Evolutionary conservation across 805 yeast genomes (phyloP).

Genomic region (Zygosaccharomyces bailii): DNA sequence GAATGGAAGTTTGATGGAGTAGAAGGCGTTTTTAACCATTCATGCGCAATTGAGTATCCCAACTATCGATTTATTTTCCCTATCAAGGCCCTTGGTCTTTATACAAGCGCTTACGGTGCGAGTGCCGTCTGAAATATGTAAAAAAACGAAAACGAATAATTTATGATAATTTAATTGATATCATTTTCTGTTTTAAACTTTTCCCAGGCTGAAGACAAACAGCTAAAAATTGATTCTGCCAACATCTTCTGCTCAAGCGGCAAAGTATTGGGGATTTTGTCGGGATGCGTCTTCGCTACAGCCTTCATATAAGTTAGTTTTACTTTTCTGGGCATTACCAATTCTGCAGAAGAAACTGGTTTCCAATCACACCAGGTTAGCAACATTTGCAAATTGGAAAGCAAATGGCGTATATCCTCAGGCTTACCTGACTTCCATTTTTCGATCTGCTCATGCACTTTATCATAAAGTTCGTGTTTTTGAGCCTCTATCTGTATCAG

Average conservation of each 20-base stretch:
- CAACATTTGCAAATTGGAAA: slow-evolving; percentile 64
- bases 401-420: slow-evolving; percentile 72
- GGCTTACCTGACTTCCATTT: slow-evolving; percentile 75
- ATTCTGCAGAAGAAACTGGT: slow-evolving; percentile 61
- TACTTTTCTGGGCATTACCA: slow-evolving; percentile 86
- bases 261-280: slow-evolving; percentile 59
- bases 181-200: slow-evolving; percentile 59
- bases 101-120: slow-evolving; percentile 25
- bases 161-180: slow-evolving; percentile 29
- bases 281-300: slow-evolving; percentile 85
- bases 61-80: slow-evolving; percentile 86
- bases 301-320: slow-evolving; percentile 85
- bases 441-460: slow-evolving; percentile 50
- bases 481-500: slow-evolving; percentile 52
- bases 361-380: slow-evolving; percentile 73
- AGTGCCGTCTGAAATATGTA: slow-evolving; percentile 12
- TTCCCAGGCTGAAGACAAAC: slow-evolving; percentile 89
- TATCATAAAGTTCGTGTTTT: slow-evolving; percentile 59
- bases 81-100: slow-evolving; percentile 88
- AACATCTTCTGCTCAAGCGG: slow-evolving; percentile 72
- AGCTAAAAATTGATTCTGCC: slow-evolving; percentile 82
- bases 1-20: slow-evolving; percentile 81
- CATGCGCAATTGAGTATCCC: slow-evolving; percentile 93
- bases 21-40: slow-evolving; percentile 96
- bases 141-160: background rate